A percentile compares a stretch with the other conserved stretches of the same genome.
phyloP scores from a whole-genome alignment of 352 stramenopile genomes.

The Phytophthora colocasiae region DNA sequence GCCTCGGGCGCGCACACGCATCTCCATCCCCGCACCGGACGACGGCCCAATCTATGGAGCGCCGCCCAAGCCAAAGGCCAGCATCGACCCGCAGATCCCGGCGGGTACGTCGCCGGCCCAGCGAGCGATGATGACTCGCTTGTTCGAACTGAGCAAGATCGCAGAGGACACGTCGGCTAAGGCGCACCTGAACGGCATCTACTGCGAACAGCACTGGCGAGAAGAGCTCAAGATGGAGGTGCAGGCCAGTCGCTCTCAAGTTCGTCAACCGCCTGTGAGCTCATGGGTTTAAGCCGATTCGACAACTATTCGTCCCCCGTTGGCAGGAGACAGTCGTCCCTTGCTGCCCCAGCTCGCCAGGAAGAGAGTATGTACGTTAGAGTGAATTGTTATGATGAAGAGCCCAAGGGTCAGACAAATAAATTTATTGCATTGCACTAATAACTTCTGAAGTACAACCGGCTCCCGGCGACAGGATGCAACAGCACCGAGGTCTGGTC shows the following conservation, averaged over 20 bases:
- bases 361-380: constrained; percentile 25
- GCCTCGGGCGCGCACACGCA: constrained; percentile 19
- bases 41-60: constrained; percentile 11
- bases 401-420: constrained; percentile 19
- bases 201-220: constrained; percentile 43
- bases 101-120: constrained; percentile 19
- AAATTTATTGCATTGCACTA: constrained; percentile 20
- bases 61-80: constrained; percentile 14
- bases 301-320: constrained; percentile 12
- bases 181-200: constrained; percentile 57
- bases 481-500: too few species aligned
- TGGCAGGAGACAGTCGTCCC: constrained; percentile 9
- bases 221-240: constrained; percentile 40
- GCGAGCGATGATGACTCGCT: constrained; percentile 29
- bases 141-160: constrained; percentile 62
- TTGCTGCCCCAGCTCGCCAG: background rate
- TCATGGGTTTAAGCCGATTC: constrained; percentile 25
- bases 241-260: constrained; percentile 25
- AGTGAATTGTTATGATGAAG: constrained; percentile 36
- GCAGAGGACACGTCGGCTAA: constrained; percentile 60
- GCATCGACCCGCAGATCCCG: constrained; percentile 11
- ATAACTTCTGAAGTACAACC: too few species aligned
- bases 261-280: constrained; percentile 11
- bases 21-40: constrained; percentile 17
- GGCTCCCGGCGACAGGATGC: too few species aligned